Conservation (phyloP, 2,329 filamentous ascomycete species). For the Aspergillus tanneri region DNA sequence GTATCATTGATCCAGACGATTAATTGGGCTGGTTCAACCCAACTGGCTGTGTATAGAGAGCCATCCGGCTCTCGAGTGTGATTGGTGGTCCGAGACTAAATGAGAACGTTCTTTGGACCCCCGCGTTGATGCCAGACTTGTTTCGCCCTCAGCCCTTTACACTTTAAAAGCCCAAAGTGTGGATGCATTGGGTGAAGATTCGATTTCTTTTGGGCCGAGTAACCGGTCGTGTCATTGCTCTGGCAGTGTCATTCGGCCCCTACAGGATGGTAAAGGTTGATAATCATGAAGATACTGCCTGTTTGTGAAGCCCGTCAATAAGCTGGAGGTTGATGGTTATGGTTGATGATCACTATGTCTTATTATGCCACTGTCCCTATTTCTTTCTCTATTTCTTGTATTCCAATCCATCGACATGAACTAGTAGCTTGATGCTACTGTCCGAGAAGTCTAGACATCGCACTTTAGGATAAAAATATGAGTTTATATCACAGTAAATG, state of each 20-base stretch:
- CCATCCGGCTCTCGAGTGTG: not conserved
- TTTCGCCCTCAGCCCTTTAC: not conserved
- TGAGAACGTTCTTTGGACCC: not conserved
- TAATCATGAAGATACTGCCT: not conserved
- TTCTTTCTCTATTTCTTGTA: slow-evolving; percentile 1
- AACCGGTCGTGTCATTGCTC: not conserved
- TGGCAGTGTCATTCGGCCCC: not conserved
- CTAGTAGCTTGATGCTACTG: not conserved
- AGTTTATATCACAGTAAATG: not conserved
- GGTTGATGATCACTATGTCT: slow-evolving; percentile 23
- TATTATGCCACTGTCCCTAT: slow-evolving; percentile 21
- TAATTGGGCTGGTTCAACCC: not conserved
- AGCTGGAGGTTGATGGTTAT: slow-evolving; percentile 8
- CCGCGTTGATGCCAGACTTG: not conserved
- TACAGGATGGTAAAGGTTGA: not conserved
- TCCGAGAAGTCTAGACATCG: not conserved
- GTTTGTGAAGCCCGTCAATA: not conserved
- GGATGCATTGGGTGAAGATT: not conserved
- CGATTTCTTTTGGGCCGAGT: not conserved
- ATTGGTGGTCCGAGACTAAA: not conserved
- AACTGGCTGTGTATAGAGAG: not conserved
- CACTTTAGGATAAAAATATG: not conserved
- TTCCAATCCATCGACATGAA: not conserved
- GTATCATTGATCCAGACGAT: not conserved
- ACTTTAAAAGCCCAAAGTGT: not conserved